These are phyloP conservation scores for Maudiozyma humilis DNA, from an alignment of 1,139 yeast species.

Conservation along the genomic window DNA sequence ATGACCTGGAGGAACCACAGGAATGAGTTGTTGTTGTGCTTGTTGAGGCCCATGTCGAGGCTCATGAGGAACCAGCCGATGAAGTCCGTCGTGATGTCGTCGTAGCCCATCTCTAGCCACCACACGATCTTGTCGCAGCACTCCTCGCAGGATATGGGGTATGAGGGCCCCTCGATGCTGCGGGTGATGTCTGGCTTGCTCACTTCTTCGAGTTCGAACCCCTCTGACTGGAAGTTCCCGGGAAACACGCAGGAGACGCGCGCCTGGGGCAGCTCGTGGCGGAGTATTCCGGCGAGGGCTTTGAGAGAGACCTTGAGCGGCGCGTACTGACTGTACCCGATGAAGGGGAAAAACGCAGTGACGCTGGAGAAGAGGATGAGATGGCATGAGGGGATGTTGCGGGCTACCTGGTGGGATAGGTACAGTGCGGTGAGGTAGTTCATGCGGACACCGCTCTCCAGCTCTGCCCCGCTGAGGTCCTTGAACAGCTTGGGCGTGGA, in stretches of 20 bases:
- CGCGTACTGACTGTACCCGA: slow-evolving; percentile 86
- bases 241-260: slow-evolving; percentile 64
- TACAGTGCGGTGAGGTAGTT: slow-evolving; percentile 72
- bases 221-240: slow-evolving; percentile 87
- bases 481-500: slow-evolving; percentile 71
- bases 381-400: slow-evolving; percentile 34
- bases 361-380: slow-evolving; percentile 74
- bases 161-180: slow-evolving; percentile 76
- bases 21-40: slow-evolving; percentile 48
- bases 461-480: slow-evolving; percentile 53
- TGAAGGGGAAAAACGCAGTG: slow-evolving; percentile 75
- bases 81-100: slow-evolving; percentile 71
- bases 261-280: slow-evolving; percentile 76
- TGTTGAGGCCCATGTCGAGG: slow-evolving; percentile 51
- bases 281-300: slow-evolving; percentile 61
- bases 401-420: slow-evolving; percentile 53
- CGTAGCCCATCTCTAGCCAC: slow-evolving; percentile 56
- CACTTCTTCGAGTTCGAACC: slow-evolving; percentile 67
- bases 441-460: slow-evolving; percentile 52
- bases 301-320: slow-evolving; percentile 82
- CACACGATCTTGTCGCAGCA: slow-evolving; percentile 59
- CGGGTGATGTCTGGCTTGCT: slow-evolving; percentile 83
- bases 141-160: slow-evolving; percentile 55
- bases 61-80: slow-evolving; percentile 78
- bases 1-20: slow-evolving; percentile 47